Base-by-base conservation (phyloP, 2,329 filamentous ascomycete genomes). In the Ceratocystis variospora region DNA sequence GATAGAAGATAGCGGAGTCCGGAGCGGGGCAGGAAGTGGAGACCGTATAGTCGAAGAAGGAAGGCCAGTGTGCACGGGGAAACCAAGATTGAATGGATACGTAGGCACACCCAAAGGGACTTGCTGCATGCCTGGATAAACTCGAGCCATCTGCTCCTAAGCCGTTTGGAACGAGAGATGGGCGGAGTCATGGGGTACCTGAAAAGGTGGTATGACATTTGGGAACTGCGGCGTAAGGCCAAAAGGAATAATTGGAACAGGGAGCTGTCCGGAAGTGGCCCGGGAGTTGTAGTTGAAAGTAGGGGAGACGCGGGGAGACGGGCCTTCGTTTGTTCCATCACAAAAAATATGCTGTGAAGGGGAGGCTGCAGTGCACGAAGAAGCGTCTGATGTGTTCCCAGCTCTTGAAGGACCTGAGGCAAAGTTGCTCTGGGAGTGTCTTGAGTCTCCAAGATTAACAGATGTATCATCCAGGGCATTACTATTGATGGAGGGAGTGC, bases 81-180 rank as follows among this genome's bases (percentile, higher is more conserved):
- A 37, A n/a, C 28, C 25, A 37, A 59, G 28, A n/a, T 59, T 59
- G 31, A 59, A 59, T 59, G 55, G 28, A 17, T 59, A 59, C 31
- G 28, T n/a, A 59, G 55, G n/a, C 55, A 59, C 33, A 8, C 28
- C 55, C 55, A 59, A 59, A 33, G 55, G 55, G 33, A 59, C 28
- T n/a, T 59, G 55, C 6, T 33, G 55, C 55, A 59, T 59, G 25
- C 55, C 55, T n/a, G 55, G 55, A 37, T 59, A 59, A 37, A 59
- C 55, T 37, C 55, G 55, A 59, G 55, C 55, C 55, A 59, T 59
- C 5, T 59, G 55, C 55, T 59, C 55, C 55, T 37, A 59, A 12
- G 55, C 12, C 17, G 28, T 59, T n/a, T 59, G 55, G 55, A 59
- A 37, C 22, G 25, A 37, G 55, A 59, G 55, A n/a, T 33, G 55